These are phyloP conservation scores for Oldenlandia corymbosa DNA, from an alignment of 257 asterid species.

Conservation along the genomic window DNA sequence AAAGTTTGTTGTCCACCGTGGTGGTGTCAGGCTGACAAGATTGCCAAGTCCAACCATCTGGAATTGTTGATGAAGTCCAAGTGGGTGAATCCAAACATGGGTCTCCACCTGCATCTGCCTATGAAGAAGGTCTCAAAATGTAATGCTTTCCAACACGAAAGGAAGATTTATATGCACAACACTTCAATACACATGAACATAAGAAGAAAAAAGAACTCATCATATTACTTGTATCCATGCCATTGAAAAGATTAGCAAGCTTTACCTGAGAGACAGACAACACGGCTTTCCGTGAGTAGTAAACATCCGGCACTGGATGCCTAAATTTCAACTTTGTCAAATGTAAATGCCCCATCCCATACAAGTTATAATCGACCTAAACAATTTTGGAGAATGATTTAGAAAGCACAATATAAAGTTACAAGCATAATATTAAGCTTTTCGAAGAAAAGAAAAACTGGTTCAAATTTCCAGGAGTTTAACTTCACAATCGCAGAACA, in stretches of 20 bases:
- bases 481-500: not conserved
- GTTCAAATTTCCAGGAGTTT: not conserved
- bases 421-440: too few relatives aligned
- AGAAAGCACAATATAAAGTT: too few relatives aligned
- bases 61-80: conserved; percentile 80
- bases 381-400: conserved; percentile 13
- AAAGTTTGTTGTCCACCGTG: conserved; percentile 34
- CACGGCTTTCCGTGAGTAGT: conserved; percentile 33
- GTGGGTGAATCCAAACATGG: conserved; percentile 30
- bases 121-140: conserved; percentile 28
- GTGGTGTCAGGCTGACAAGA: conserved; percentile 41
- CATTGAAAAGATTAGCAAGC: conserved; percentile 25
- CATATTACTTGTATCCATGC: conserved; percentile 36
- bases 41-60: conserved; percentile 76
- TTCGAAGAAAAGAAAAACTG: not conserved
- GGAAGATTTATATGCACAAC: conserved; percentile 11
- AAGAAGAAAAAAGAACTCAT: conserved; percentile 24
- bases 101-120: conserved; percentile 58
- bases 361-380: conserved; percentile 89
- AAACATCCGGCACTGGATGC: conserved; percentile 68
- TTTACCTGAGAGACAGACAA: conserved; percentile 26
- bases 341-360: conserved; percentile 93
- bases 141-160: conserved; percentile 10
- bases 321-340: conserved; percentile 80
- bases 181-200: conserved; percentile 6